Conservation (phyloP, 106 monocot genomes). For the Cymbidium sinense region DNA sequence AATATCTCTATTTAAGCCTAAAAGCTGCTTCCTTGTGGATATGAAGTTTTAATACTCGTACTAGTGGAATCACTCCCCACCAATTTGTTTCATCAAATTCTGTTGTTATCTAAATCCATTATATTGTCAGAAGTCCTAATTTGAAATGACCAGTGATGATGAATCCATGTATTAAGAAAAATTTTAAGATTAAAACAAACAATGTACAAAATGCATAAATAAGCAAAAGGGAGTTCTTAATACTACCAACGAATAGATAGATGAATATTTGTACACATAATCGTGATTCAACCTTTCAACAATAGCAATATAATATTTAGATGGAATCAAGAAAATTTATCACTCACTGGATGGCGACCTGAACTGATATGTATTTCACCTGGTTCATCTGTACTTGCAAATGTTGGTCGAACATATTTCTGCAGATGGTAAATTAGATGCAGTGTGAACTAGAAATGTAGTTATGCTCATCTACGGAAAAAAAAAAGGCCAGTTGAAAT, state of each 20-base stretch:
- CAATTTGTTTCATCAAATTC: no score
- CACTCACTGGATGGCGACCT: slow-evolving; percentile 88
- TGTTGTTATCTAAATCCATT: no score
- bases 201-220: not conserved
- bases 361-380: slow-evolving; percentile 55
- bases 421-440: slow-evolving; percentile 21
- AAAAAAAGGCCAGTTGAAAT: not conserved
- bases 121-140: no score
- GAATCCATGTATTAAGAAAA: not conserved
- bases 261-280: not conserved
- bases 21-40: no score
- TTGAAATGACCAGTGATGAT: not conserved
- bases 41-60: no score
- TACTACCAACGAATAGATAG: not conserved
- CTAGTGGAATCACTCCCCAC: no score
- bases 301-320: not conserved
- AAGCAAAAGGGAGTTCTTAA: not conserved
- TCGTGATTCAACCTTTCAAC: not conserved
- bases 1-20: no score
- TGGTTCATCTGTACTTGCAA: slow-evolving; percentile 76
- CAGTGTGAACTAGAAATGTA: not conserved
- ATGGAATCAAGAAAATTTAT: not conserved
- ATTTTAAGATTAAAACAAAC: not conserved
- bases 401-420: slow-evolving; percentile 87
- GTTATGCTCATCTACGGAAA: not conserved